Percentiles rank a stretch among this genome's conserved stretches.
These are phyloP conservation scores for Puccinia horiana DNA, from an alignment of 1,284 basidiomycete species.

Conservation along the genomic window DNA sequence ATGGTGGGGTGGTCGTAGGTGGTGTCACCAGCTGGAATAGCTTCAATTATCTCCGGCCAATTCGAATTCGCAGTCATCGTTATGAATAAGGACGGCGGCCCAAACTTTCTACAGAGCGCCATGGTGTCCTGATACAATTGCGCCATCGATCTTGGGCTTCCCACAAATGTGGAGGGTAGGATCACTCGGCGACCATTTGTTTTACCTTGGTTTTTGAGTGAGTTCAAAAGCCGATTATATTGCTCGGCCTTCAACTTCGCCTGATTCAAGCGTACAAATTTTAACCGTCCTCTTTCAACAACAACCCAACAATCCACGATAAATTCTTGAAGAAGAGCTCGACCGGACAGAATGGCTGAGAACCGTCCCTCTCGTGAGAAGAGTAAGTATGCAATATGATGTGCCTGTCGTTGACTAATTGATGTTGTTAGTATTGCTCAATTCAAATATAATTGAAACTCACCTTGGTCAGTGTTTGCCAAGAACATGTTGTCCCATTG, in stretches of 20 bases:
- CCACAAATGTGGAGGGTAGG: slow-evolving; percentile 59
- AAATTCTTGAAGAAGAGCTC: background rate
- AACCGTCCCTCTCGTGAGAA: too few relatives aligned
- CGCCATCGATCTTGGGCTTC: slow-evolving; percentile 56
- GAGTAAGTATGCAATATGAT: background rate
- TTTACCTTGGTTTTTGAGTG: background rate
- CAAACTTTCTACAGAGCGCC: slow-evolving; percentile 57
- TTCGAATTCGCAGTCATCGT: slow-evolving; percentile 61
- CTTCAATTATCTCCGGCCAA: background rate
- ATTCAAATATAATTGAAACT: background rate
- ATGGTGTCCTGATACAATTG: slow-evolving; percentile 60
- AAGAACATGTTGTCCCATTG: background rate
- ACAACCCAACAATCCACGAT: slow-evolving; percentile 10
- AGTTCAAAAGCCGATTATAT: background rate
- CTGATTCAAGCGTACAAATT: background rate
- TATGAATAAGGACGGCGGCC: slow-evolving; percentile 60
- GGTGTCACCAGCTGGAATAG: background rate
- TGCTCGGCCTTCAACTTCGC: background rate
- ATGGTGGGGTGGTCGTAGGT: background rate
- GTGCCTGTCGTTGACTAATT: too few relatives aligned
- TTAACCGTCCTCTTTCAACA: background rate
- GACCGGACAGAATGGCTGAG: background rate
- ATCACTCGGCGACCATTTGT: slow-evolving; percentile 53
- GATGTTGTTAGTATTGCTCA: too few relatives aligned
- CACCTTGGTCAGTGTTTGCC: background rate